phyloP scores from a whole-genome alignment of 495 filamentous ascomycete species.

The Hypoxylon fragiforme region DNA sequence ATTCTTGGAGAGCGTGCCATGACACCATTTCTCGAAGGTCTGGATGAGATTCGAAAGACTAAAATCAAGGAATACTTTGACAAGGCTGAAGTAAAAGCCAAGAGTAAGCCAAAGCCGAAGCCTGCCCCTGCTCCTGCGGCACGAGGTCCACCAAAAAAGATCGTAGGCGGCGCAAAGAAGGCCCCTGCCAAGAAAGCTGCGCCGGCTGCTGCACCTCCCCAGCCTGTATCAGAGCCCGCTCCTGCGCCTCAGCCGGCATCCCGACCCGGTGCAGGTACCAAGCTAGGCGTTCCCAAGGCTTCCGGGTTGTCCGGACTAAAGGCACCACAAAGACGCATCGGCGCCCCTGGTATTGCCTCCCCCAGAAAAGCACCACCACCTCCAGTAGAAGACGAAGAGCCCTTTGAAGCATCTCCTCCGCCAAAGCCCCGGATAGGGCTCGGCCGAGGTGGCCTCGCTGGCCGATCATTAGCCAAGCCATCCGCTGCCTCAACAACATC shows the following conservation, averaged over 20 bases:
- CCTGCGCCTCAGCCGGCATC: slow-evolving; percentile 62
- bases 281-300: slow-evolving; percentile 65
- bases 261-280: slow-evolving; percentile 63
- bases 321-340: slow-evolving; percentile 65
- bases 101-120: slow-evolving; percentile 89
- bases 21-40: slow-evolving; percentile 89
- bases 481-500: slow-evolving; percentile 39
- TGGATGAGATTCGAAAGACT: slow-evolving; percentile 93
- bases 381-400: slow-evolving; percentile 61
- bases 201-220: slow-evolving; percentile 48
- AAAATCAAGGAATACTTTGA: slow-evolving; percentile 97
- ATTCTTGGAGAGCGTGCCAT: slow-evolving; percentile 97
- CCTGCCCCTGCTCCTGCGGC: slow-evolving; percentile 69
- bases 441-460: slow-evolving; percentile 78
- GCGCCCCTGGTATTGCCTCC: slow-evolving; percentile 59
- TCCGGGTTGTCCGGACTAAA: slow-evolving; percentile 70
- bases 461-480: slow-evolving; percentile 84
- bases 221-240: slow-evolving; percentile 47
- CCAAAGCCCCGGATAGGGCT: slow-evolving; percentile 69
- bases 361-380: slow-evolving; percentile 65
- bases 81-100: slow-evolving; percentile 91
- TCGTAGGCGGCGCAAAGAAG: slow-evolving; percentile 49
- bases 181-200: slow-evolving; percentile 49
- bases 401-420: slow-evolving; percentile 57
- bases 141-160: slow-evolving; percentile 54